Conservation (phyloP, 345 rosid genomes). For the Brassica incana region DNA sequence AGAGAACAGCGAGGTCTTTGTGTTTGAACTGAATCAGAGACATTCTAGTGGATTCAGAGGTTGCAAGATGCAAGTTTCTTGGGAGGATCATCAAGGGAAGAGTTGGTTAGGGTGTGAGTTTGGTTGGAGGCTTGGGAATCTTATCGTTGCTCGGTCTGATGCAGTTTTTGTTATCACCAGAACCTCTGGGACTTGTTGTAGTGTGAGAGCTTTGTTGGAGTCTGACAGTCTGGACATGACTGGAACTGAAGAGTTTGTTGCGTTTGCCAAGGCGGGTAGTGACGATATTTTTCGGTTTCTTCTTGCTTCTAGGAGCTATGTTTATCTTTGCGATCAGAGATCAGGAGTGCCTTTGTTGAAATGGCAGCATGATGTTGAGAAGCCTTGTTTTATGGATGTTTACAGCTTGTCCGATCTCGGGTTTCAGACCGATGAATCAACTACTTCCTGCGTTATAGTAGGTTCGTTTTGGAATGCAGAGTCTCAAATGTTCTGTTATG, state of each 20-base stretch:
- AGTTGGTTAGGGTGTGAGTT: slow-evolving; percentile 69
- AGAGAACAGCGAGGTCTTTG: slow-evolving; percentile 57
- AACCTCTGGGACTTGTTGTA: slow-evolving; percentile 45
- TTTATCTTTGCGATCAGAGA: slow-evolving; percentile 62
- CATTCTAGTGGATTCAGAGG: slow-evolving; percentile 43
- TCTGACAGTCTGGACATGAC: slow-evolving; percentile 44
- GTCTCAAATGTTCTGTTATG: slow-evolving; percentile 65
- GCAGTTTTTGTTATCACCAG: slow-evolving; percentile 56
- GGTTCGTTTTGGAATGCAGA: slow-evolving; percentile 76
- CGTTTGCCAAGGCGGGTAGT: slow-evolving; percentile 49
- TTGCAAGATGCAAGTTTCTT: slow-evolving; percentile 43
- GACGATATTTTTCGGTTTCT: slow-evolving; percentile 51
- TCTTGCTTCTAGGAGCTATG: slow-evolving; percentile 50
- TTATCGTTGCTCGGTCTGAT: slow-evolving; percentile 58
- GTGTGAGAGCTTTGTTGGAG: slow-evolving; percentile 48
- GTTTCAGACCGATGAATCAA: slow-evolving; percentile 41
- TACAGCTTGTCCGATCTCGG: slow-evolving; percentile 62
- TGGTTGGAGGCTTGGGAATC: slow-evolving; percentile 60
- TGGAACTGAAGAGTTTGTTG: slow-evolving; percentile 48
- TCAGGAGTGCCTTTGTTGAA: slow-evolving; percentile 58
- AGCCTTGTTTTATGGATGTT: slow-evolving; percentile 55
- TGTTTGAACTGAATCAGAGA: slow-evolving; percentile 56
- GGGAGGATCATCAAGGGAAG: slow-evolving; percentile 39
- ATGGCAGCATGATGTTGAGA: slow-evolving; percentile 64
- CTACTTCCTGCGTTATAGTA: slow-evolving; percentile 54